Base-by-base conservation (phyloP, 2,329 filamentous ascomycete species). In the Curvularia lunata region DNA sequence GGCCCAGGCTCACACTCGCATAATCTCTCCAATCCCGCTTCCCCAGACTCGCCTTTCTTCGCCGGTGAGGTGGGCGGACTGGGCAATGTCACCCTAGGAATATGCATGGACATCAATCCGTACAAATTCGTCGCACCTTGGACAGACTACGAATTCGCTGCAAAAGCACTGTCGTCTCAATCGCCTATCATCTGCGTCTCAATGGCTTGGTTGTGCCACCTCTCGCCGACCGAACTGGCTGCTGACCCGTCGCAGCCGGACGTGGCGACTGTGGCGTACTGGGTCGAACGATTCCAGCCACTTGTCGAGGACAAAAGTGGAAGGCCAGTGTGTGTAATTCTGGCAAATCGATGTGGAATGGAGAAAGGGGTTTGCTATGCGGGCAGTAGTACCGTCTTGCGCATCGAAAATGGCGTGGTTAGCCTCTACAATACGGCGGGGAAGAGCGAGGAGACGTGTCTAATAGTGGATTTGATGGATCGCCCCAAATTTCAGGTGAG, bases 121-220 rank as follows among this genome's bases (percentile, higher is more conserved):
- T 85, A 88, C 75, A 81, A 81, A 43, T 88, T 88, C 72, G 76
- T 81, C 38, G 81, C 85, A 1, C 83, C 85, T 0, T 88, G 82
- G 78, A 79, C 79, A 2, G 81, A 77, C 3, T 88, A 84, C 69
- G 86, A 89, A 66, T 86, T 79, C 63, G 81, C 76, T 1, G 83
- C 79, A 23, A 86, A 90, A 42, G 78, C 88, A 5, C 71, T 91
- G 0, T 76, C 85, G 1, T 76, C 78, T 0, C 69, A 81, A 0
- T 84, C 88, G 0, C 85, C 86, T 13, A 61, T 93, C 0, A 86
- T 91, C 1, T 85, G 92, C 32, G 65, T 94, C 0, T 86, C 85
- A 4, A 93, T 93, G 91, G 90, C 91, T 0, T 94, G 90, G 91
- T 79, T 91, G 30, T 91, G 89, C 16, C 71, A 79, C 27, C 72